A percentile compares a stretch with the other conserved stretches of the same genome.
phyloP scores from a whole-genome alignment of 108 stramenopile genomes.

The Nannochloropsis oceanica region DNA sequence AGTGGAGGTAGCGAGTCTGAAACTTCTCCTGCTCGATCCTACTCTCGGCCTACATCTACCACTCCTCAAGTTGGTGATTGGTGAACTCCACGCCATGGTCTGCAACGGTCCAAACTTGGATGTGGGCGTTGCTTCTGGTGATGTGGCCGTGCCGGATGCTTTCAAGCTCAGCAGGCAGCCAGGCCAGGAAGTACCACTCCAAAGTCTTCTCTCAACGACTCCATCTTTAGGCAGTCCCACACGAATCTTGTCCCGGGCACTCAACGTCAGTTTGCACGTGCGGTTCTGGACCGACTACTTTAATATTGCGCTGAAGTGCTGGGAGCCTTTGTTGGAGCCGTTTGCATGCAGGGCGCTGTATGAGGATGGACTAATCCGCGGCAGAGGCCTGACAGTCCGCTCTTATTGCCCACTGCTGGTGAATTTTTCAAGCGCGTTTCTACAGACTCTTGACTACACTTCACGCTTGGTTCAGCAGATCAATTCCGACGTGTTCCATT shows the following conservation, averaged over 20 bases:
- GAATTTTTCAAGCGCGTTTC: neutral
- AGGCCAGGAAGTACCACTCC: neutral
- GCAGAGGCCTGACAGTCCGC: constrained; percentile 50
- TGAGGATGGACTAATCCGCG: constrained; percentile 48
- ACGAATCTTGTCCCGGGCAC: neutral
- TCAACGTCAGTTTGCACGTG: neutral
- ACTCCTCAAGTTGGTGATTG: neutral
- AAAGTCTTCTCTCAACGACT: neutral
- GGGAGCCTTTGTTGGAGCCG: constrained; percentile 84
- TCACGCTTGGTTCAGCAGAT: neutral
- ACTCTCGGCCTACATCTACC: neutral
- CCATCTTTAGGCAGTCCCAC: neutral
- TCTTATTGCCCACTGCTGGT: constrained; percentile 44
- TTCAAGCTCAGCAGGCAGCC: neutral
- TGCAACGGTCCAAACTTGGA: neutral
- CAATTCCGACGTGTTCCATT: neutral
- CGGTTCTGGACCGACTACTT: constrained; percentile 77
- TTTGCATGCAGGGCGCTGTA: constrained; percentile 42
- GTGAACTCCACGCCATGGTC: neutral
- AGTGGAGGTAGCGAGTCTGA: neutral
- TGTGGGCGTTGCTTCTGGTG: neutral
- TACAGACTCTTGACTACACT: neutral
- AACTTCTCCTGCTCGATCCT: neutral
- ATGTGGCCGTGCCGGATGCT: neutral
- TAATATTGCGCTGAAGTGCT: constrained; percentile 74